Percentiles rank a stretch among this genome's conserved stretches.
These are phyloP conservation scores for Wallemia hederae DNA, from an alignment of 1,284 basidiomycete species.

Conservation along the genomic window DNA sequence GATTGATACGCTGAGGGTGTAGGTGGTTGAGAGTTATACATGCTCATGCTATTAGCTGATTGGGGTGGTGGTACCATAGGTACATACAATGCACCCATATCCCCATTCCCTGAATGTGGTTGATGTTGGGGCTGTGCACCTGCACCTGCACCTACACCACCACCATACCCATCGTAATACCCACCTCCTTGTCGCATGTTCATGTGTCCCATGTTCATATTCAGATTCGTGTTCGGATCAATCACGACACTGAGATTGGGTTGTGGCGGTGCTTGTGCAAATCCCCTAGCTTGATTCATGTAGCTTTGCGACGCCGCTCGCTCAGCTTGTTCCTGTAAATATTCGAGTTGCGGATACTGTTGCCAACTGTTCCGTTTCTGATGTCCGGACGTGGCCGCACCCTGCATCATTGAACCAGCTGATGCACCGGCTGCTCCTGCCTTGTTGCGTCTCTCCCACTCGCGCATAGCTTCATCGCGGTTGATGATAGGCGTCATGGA, in stretches of 20 bases:
- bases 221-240: not conserved
- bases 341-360: conserved; percentile 61
- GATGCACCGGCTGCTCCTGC: conserved; percentile 9
- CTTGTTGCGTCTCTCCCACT: conserved; percentile 51
- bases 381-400: conserved; percentile 27
- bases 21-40: not conserved
- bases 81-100: not conserved
- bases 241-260: not conserved
- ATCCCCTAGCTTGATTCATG: not conserved
- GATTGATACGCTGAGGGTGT: not conserved
- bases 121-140: conserved; percentile 7
- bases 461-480: conserved; percentile 59
- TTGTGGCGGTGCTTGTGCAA: not conserved
- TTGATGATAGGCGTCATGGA: conserved; percentile 64
- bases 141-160: conserved; percentile 27
- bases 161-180: no score
- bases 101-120: not conserved
- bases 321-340: conserved; percentile 55
- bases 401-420: conserved; percentile 15
- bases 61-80: not conserved
- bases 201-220: not conserved
- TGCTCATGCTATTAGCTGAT: not conserved
- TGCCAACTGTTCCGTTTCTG: conserved; percentile 17
- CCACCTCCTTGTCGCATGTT: no score
- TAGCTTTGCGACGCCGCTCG: conserved; percentile 11